Conservation (phyloP, 1,139 yeast genomes). For the Meyerozyma guilliermondii region DNA sequence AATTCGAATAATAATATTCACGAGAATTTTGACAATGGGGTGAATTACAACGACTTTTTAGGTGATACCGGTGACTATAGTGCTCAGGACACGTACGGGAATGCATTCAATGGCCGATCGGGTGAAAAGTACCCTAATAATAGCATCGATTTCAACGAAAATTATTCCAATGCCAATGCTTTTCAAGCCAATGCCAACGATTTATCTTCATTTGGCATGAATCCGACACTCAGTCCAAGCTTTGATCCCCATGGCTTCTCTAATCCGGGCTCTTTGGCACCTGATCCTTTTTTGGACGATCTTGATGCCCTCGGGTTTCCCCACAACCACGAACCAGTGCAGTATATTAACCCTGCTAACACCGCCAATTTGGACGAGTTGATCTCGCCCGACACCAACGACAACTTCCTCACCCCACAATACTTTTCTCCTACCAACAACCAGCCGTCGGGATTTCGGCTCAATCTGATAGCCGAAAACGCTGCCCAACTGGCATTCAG, state of each 20-base stretch:
- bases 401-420: conserved; percentile 29
- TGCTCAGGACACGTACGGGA: not conserved
- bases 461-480: conserved; percentile 27
- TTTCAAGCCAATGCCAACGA: not conserved
- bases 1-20: conserved; percentile 4
- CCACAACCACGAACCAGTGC: conserved; percentile 7
- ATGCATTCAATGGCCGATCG: not conserved
- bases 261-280: conserved; percentile 4
- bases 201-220: not conserved
- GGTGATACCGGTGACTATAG: not conserved
- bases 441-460: conserved; percentile 4
- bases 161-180: not conserved
- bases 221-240: conserved; percentile 2
- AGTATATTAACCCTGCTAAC: conserved; percentile 3
- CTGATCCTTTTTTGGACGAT: conserved; percentile 1
- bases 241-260: conserved; percentile 5
- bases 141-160: not conserved
- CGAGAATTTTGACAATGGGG: conserved; percentile 4
- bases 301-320: conserved; percentile 4
- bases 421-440: conserved; percentile 39
- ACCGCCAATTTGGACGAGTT: conserved; percentile 8
- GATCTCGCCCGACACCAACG: conserved; percentile 7
- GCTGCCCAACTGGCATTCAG: conserved; percentile 3
- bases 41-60: conserved; percentile 6
- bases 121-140: not conserved